phyloP scores from a whole-genome alignment of 1,139 yeast genomes.

The Geotrichum aggregatum region DNA sequence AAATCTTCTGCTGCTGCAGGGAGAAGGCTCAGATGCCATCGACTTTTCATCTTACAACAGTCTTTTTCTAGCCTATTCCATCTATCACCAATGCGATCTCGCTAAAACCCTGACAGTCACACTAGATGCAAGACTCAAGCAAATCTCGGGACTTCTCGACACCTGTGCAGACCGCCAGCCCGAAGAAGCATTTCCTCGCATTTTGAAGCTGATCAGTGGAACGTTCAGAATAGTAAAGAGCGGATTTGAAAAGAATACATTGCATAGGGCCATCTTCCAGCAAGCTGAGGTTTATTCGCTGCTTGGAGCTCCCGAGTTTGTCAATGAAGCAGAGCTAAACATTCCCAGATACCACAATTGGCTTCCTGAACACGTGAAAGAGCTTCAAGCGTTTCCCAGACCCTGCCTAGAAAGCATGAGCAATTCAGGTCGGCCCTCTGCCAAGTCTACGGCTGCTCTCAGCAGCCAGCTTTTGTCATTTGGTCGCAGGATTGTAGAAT shows the following conservation, averaged over 20 bases:
- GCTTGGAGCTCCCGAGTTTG: constrained; percentile 29
- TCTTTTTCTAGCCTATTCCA: constrained; percentile 28
- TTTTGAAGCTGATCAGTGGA: constrained; percentile 25
- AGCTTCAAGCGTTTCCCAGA: constrained; percentile 46
- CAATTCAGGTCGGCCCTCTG: constrained; percentile 19
- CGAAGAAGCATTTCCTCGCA: constrained; percentile 12
- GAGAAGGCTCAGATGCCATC: constrained; percentile 18
- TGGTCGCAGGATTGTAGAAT: constrained; percentile 19
- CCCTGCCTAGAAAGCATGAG: constrained; percentile 17
- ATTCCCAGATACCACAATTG: constrained; percentile 67
- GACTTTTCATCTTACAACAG: constrained; percentile 17
- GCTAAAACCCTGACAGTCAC: constrained; percentile 21
- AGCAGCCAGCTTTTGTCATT: constrained; percentile 19
- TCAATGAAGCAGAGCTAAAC: constrained; percentile 36
- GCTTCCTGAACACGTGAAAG: constrained; percentile 80
- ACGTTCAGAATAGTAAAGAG: constrained; percentile 25
- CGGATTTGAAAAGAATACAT: constrained; percentile 27
- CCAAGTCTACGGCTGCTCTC: constrained; percentile 19
- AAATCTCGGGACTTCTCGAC: constrained; percentile 7
- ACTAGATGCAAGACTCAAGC: constrained; percentile 16
- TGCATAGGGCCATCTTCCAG: constrained; percentile 25
- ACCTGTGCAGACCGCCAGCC: constrained; percentile 2
- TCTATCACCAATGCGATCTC: constrained; percentile 21
- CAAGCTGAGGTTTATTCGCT: constrained; percentile 27
- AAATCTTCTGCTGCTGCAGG: constrained; percentile 16